These are phyloP conservation scores for Incumbomyces lentus DNA, from an alignment of 2,329 filamentous ascomycete genomes.

Conservation along the genomic window DNA sequence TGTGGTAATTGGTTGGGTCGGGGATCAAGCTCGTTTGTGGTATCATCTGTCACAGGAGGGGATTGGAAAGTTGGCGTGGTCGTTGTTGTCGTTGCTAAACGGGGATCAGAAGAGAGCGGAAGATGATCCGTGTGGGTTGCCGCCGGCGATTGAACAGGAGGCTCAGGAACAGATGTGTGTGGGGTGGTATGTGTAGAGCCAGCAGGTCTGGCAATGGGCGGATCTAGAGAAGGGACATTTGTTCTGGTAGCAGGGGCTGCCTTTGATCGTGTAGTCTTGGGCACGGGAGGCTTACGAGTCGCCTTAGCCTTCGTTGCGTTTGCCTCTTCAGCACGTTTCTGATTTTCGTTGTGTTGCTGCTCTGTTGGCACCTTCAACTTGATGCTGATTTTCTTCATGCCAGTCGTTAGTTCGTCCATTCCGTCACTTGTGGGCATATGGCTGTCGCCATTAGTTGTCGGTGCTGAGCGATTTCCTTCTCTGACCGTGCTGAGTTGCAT, in stretches of 20 bases:
- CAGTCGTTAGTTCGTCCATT: constrained; percentile 42
- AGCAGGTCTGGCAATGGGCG: too few species aligned
- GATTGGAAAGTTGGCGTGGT: too few species aligned
- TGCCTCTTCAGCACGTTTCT: constrained; percentile 35
- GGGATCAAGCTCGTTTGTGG: too few species aligned
- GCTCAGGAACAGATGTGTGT: too few species aligned
- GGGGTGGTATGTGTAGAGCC: too few species aligned
- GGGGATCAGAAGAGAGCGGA: too few species aligned
- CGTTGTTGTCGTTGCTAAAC: too few species aligned
- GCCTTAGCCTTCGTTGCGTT: constrained; percentile 29
- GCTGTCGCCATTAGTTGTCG: neutral
- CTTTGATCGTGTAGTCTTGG: constrained; percentile 14
- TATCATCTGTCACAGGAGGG: too few species aligned
- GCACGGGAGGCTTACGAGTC: constrained; percentile 25
- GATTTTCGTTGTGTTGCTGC: constrained; percentile 46
- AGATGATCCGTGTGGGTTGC: too few species aligned
- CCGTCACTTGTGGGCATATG: constrained; percentile 18
- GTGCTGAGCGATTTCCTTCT: neutral
- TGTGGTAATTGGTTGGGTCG: too few species aligned
- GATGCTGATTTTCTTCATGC: constrained; percentile 44
- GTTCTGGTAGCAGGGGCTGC: neutral
- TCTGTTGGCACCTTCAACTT: constrained; percentile 49
- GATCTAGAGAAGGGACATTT: too few species aligned
- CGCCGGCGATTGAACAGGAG: too few species aligned
- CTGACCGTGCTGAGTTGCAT: neutral